These are phyloP conservation scores for Aspergillus baeticus DNA, from an alignment of 495 filamentous ascomycete species.

Conservation along the genomic window DNA sequence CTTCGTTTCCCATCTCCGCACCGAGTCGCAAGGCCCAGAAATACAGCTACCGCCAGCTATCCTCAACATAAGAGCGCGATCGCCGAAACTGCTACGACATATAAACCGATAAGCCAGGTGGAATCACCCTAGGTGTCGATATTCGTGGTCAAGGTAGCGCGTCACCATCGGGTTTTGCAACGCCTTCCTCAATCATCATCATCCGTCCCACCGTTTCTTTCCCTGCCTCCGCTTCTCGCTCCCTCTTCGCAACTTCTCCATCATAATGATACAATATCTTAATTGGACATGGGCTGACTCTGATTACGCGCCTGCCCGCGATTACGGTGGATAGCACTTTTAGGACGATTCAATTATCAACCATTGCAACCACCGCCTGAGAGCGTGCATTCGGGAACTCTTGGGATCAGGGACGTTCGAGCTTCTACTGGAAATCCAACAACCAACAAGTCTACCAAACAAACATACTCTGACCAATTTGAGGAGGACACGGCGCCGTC, in stretches of 20 bases:
- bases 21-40: not conserved
- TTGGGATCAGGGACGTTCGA: too few species aligned
- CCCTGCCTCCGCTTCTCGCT: conserved; percentile 8
- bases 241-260: conserved; percentile 6
- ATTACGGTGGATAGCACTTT: conserved; percentile 17
- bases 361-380: not conserved
- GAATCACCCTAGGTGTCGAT: not conserved
- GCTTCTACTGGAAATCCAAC: too few species aligned
- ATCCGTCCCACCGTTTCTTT: conserved; percentile 9
- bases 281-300: conserved; percentile 20
- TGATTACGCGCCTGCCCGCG: conserved; percentile 22
- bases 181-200: conserved; percentile 5
- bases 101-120: not conserved
- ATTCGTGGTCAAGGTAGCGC: conserved; percentile 16
- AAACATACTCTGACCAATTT: not conserved
- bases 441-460: not conserved
- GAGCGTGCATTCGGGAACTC: not conserved
- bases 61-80: not conserved
- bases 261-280: conserved; percentile 1
- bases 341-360: conserved; percentile 16
- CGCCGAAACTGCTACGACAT: not conserved
- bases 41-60: not conserved
- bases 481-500: conserved; percentile 12
- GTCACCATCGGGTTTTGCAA: conserved; percentile 2
- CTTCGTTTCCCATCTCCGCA: not conserved